Conservation (phyloP, 1,284 basidiomycete species). For the Apiotrichum gracile region DNA sequence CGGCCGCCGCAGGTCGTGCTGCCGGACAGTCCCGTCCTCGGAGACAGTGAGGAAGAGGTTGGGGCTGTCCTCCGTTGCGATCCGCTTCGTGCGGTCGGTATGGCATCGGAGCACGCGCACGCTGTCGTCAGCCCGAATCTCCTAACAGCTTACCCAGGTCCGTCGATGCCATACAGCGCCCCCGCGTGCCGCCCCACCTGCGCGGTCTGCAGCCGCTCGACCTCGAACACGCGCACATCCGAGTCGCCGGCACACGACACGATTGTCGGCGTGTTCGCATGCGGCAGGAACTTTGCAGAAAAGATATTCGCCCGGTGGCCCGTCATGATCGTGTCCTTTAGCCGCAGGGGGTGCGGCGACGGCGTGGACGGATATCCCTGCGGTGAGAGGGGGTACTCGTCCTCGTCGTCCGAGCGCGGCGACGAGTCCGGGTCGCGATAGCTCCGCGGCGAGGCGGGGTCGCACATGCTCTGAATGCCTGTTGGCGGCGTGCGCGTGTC, state of each 20-base stretch:
- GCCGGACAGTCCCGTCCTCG: conserved; percentile 70
- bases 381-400: not conserved
- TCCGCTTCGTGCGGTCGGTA: conserved; percentile 59
- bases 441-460: no score
- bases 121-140: conserved; percentile 7
- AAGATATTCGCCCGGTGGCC: conserved; percentile 86
- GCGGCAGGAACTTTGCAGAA: conserved; percentile 72
- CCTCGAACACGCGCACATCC: conserved; percentile 75
- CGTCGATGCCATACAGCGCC: conserved; percentile 26
- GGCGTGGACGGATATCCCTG: conserved; percentile 4
- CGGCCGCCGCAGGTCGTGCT: conserved; percentile 71
- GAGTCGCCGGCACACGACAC: conserved; percentile 72
- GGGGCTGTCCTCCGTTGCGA: conserved; percentile 75
- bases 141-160: conserved; percentile 32
- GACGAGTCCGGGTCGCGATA: not conserved
- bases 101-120: conserved; percentile 64
- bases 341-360: conserved; percentile 59
- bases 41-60: conserved; percentile 77
- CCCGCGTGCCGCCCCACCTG: conserved; percentile 18
- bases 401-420: not conserved
- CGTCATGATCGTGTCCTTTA: conserved; percentile 59
- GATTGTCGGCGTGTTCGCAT: conserved; percentile 36
- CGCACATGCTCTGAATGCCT: not conserved
- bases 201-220: conserved; percentile 52
- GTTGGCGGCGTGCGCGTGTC: conserved; percentile 32